Evolutionary conservation across 73 alveolate species (phyloP).

Genomic region (Paramecium bursaria): DNA sequence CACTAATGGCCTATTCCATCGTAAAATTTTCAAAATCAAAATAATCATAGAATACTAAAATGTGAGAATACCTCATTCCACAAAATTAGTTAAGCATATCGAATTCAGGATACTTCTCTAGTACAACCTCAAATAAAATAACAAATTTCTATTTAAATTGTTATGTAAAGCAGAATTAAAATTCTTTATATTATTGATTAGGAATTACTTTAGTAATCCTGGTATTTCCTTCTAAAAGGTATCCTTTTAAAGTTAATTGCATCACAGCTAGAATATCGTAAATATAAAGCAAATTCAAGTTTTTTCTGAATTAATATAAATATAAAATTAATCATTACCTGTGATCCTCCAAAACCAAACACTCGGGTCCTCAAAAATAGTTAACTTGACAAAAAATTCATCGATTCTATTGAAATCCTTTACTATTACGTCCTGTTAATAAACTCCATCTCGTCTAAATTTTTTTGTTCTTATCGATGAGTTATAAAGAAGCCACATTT

Average conservation of each 20-base stretch:
- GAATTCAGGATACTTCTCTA: conserved; percentile 73
- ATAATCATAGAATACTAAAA: conserved; percentile 5
- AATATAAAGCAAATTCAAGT: conserved; percentile 76
- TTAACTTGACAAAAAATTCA: too few species aligned
- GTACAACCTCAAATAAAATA: conserved; percentile 66
- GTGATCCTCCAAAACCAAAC: too few species aligned
- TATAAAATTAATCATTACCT: conserved; percentile 42
- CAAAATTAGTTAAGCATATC: conserved; percentile 74
- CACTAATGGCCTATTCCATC: conserved; percentile 44
- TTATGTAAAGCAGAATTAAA: not conserved
- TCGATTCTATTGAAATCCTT: too few species aligned
- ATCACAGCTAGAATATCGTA: conserved; percentile 8
- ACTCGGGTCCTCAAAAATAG: too few species aligned
- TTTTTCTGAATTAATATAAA: conserved; percentile 20
- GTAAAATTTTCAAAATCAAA: conserved; percentile 38
- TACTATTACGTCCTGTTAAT: too few species aligned
- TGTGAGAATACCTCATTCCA: conserved; percentile 70
- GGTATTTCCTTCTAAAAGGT: conserved; percentile 57
- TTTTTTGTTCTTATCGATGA: too few species aligned
- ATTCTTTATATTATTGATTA: not conserved
- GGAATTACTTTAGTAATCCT: not conserved
- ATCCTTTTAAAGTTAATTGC: conserved; percentile 19
- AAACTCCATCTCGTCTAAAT: too few species aligned
- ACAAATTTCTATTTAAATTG: not conserved
- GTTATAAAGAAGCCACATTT: too few species aligned